phyloP scores from a whole-genome alignment of 78 protist genomes.

The Guillardia theta region DNA sequence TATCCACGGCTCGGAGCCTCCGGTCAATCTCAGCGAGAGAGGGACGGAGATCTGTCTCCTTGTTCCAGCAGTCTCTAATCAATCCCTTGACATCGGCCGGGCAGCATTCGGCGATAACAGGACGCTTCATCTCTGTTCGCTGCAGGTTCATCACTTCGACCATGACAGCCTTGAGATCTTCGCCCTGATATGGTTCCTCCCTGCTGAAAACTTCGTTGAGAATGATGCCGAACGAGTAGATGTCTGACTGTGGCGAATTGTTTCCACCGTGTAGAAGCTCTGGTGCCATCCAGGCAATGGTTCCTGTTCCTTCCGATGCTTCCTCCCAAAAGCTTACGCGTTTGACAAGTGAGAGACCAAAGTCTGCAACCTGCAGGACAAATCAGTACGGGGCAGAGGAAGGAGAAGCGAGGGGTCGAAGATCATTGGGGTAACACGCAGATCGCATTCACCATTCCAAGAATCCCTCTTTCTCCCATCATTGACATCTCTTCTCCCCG shows the following conservation, averaged over 20 bases:
- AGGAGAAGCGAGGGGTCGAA: not conserved
- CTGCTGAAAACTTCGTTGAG: not conserved
- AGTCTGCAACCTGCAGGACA: too few species aligned
- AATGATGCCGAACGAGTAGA: conserved; percentile 1
- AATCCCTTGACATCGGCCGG: too few species aligned
- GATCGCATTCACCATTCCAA: not conserved
- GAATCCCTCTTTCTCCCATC: too few species aligned
- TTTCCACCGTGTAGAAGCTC: not conserved
- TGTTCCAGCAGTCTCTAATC: too few species aligned
- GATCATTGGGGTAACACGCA: not conserved
- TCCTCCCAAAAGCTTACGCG: too few species aligned
- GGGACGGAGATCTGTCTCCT: too few species aligned
- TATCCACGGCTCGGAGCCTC: too few species aligned
- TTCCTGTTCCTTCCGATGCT: too few species aligned
- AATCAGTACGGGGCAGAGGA: not conserved
- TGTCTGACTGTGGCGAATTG: not conserved
- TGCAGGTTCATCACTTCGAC: not conserved
- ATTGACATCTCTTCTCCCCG: not conserved
- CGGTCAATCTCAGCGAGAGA: too few species aligned
- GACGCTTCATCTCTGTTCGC: not conserved
- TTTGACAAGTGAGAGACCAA: too few species aligned
- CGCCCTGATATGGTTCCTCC: not conserved
- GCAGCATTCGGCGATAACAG: too few species aligned
- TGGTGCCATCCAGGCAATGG: conserved; percentile 3
- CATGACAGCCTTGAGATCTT: not conserved